Base-by-base conservation (phyloP, 2,329 filamentous ascomycete genomes). In the Pseudopithomyces maydicus region DNA sequence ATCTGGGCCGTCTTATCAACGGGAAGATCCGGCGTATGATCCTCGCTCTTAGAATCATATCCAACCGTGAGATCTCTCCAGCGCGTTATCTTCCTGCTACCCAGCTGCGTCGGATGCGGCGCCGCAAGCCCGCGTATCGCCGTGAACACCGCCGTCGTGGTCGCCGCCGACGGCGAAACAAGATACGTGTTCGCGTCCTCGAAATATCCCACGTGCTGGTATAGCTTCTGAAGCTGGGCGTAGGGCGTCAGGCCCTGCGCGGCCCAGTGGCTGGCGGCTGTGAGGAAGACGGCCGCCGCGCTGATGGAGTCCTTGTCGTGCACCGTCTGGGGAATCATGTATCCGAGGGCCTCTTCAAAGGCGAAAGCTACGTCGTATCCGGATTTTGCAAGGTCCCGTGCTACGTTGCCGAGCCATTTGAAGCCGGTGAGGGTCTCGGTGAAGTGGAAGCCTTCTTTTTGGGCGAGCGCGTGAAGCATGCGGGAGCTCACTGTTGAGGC, bases 331-430 rank as follows among this genome's bases (percentile, higher is more conserved):
- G 85, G 80, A 53, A 88, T 86, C 86, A 88, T 88, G 70, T 87
- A 89, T 1, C 86, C 86, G 20, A 89, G 80, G 7, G 86, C 86
- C 73, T 89, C 86, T 71, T 89, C 86, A 62, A 85, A 89, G 1
- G 85, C 85, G 65, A 83, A 88, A 0, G 80, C 75, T 0, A 84
- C 80, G 20, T 80, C 75, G 62, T 82, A 83, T 22, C 82, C 84
- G 39, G 70, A 44, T n/a, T 54, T 60, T 1, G 67, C 76, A 1
- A 87, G 77, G n/a, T 81, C 75, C 17, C 81, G 79, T 1, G 85
- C 84, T 44, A 83, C 78, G 59, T 88, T 88, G 2, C 85, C 86
- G 59, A 89, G 81, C 86, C 86, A 89, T 70, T 89, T 89, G 76
- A 89, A 89, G 1, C 86, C 86, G 0, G 86, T 89, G 29, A 89